A percentile compares a stretch with the other conserved stretches of the same genome.
phyloP scores from a whole-genome alignment of 306 rosid genomes.

The Trifolium subterraneum region DNA sequence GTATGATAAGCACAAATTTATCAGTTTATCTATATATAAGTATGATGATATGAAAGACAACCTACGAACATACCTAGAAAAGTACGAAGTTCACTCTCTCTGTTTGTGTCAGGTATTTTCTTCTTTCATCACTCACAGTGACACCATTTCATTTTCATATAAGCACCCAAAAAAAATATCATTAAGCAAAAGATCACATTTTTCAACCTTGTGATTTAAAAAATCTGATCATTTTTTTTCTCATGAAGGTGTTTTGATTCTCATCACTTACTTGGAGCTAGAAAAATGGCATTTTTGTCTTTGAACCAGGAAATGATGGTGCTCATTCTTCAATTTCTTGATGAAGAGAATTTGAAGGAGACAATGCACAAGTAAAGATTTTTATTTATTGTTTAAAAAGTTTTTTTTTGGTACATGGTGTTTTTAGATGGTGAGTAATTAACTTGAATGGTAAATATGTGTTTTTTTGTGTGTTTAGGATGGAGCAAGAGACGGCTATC shows the following conservation, averaged over 20 bases:
- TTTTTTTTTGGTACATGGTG: not conserved
- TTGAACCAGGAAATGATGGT: conserved; percentile 70
- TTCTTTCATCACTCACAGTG: not conserved
- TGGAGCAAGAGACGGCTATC: conserved; percentile 74
- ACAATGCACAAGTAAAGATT: conserved; percentile 66
- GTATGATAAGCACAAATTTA: not conserved
- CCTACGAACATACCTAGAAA: not conserved
- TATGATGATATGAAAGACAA: not conserved
- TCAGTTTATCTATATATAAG: not conserved
- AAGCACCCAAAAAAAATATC: too few species aligned
- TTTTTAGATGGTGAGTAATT: too few species aligned
- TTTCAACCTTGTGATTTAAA: too few species aligned
- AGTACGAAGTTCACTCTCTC: not conserved
- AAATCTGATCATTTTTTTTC: not conserved
- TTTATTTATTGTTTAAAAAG: not conserved
- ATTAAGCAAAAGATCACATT: too few species aligned
- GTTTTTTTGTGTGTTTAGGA: conserved; percentile 45
- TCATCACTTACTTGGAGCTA: not conserved
- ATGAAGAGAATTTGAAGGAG: conserved; percentile 69
- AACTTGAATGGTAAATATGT: not conserved
- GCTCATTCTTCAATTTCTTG: conserved; percentile 79
- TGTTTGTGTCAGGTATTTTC: not conserved
- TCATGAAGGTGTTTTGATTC: conserved; percentile 14
- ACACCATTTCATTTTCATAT: too few species aligned
- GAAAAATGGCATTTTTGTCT: conserved; percentile 55